Base-by-base conservation (phyloP, 1,139 yeast species). In the Magnusiomyces suaveolens region DNA sequence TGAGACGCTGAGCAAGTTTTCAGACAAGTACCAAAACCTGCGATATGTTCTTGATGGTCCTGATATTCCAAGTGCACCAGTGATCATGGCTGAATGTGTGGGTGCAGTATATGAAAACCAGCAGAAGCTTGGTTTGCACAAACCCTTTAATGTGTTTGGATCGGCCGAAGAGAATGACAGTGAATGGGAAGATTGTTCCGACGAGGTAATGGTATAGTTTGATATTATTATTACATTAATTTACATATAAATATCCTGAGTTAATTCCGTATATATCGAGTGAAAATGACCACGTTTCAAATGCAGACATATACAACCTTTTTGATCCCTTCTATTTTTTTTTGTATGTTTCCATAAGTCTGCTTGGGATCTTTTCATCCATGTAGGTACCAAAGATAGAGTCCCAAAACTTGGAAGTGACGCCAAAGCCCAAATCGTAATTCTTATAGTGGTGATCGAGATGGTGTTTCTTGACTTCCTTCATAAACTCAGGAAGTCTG, bases 381-480 rank as follows among this genome's bases (percentile, higher is more conserved):
- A 82, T 67, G 56, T 75, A 76, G 47, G 97, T 92, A 54, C 84
- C 86, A 69, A 94, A 92, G 18, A 92, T 87, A 48, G 75, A 79
- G 70, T 92, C 98, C 98, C 98, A 92, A 71, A 88, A 88, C 72
- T 80, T 82, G 59, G 89, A 80, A 47, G 97, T 87, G 58, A 92
- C 97, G 62, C 99, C 99, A 64, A 88, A 92, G 1, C 97, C 99
- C 66, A 89, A 73, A 70, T 92, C 96, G 70, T 87, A 94, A 71
- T 94, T 90, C 75, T 90, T 90, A 76, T 92, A 92, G 68, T 92
- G 99, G 70, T 92, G 99, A 69, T 90, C 97, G 71, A 92, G 78
- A 71, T 92, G 99, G 67, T 87, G 83, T 53, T 85, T 87, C 73
- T 92, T 92, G 65, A 88, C 74, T 43, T 80, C 82, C 68, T 87